Evolutionary conservation across 148 eudicot species (phyloP), one percentile per base, ranked within the genome.

Genomic region (Cornus controversa): DNA sequence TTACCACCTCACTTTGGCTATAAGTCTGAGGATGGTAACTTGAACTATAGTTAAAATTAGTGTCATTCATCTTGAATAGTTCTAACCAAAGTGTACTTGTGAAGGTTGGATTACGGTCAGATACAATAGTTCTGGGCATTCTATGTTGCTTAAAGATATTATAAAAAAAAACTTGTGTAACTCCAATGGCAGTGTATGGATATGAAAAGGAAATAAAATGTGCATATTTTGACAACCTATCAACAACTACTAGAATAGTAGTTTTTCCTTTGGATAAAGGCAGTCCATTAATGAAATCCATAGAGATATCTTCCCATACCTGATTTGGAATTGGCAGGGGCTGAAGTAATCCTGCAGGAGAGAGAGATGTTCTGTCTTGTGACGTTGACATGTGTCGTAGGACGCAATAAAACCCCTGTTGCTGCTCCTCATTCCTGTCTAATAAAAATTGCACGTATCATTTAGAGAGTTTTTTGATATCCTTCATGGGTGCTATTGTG

Each of bases 201-300:
- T 67, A 31, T 0, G 69, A 67, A 0, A 67, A 2, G 4, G 69
- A 15, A 67, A 25, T 67, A 10, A 67, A 67, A 67, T 67, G 69
- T 23, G 34, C 37, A 9, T 27, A 67, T 28, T 67, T 67, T 3
- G 69, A 67, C 1, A 27, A 22, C 8, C 69, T 31, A 9, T 67
- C 36, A 0, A 67, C 69, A 10, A 67, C 69, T 0, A 67, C 69
- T 1, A 67, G 18, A 10, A 67, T 67, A 3, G 69, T 67, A 4
- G 69, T 1, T 22, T 70, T 70, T 11, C 54, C 54, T 18, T 70
- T 70, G 8, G 73, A 36, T 10, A 31, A 1, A 23, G 54, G 54
- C 3, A 70, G 0, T 6, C 73, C 73, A 13, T 70, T 23, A 18
- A 70, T 70, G 54, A 70, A 70, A 70, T 70, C 73, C 50, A 70